Base-by-base conservation (phyloP, 805 yeast genomes). In the Cyberlindnera samutprakarnensis region DNA sequence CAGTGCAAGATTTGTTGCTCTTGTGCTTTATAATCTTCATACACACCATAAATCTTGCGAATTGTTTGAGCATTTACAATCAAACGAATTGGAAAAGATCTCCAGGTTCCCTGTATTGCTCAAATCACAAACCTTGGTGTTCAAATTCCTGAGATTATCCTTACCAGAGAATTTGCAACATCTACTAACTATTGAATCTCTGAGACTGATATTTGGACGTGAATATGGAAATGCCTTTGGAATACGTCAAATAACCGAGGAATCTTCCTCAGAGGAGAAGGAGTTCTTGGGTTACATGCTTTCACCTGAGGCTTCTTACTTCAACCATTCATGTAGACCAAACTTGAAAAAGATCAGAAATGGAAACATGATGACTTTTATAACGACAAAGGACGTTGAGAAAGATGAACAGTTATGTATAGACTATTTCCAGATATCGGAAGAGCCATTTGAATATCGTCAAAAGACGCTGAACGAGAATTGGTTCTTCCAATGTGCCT, bases 211-310 rank as follows among this genome's bases (percentile, higher is more conserved):
- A 3, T 56, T 72, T 30, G 85, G 84, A 2, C 57, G 67, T 24
- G 79, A 77, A 41, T 68, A 75, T 30, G 78, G 80, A 12, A 78
- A 78, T 46, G 78, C 84, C 1, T 78, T 78, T 52, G 85, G 85
- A 2, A 72, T 76, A 15, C 75, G 84, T 81, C 72, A 77, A 30
- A 51, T 44, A 6, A 53, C 61, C 12, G 41, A 56, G 3, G 53
- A 30, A 4, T 55, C 49, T 4, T 59, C 59, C 2, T 43, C 53
- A 9, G 80, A 72, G 37, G 66, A 65, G 23, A 51, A 53, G 33
- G 79, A 73, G 36, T 75, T 68, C 41, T 60, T 75, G 31, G 86
- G 86, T 0, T 73, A 73, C 40, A 66, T 71, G 23, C 63, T 78
- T 3, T 72, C 63, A 36, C 81, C 84, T 1, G 65, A 68, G 18